Conservation (phyloP, 208 protist genomes). For the Naegleria lovaniensis region DNA sequence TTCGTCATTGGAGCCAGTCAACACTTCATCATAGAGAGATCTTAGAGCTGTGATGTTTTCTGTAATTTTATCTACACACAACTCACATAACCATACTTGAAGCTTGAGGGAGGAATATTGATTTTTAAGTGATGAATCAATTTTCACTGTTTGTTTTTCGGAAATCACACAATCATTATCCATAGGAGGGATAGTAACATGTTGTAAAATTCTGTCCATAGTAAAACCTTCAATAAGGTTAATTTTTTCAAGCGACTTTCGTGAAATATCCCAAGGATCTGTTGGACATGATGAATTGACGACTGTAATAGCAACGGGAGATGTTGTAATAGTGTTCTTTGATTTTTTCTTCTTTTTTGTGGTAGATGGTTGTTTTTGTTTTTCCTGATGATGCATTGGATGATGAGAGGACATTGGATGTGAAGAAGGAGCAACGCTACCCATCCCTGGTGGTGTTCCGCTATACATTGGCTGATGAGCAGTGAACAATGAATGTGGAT, state of each 20-base stretch:
- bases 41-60: neutral
- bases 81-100: neutral
- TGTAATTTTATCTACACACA: neutral
- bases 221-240: neutral
- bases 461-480: neutral
- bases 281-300: neutral
- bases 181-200: neutral
- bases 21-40: neutral
- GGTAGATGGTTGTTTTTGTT: neutral
- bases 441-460: neutral
- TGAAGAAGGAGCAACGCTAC: neutral
- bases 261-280: neutral
- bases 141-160: neutral
- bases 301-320: neutral
- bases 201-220: neutral
- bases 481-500: neutral
- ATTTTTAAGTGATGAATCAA: neutral
- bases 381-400: neutral
- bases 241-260: neutral
- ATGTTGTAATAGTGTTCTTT: neutral
- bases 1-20: neutral
- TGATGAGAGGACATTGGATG: neutral
- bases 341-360: neutral
- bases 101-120: neutral
- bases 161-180: neutral